Percentiles rank a stretch among this genome's conserved stretches.
Evolutionary conservation across 2,329 filamentous ascomycete species (phyloP).

Genomic region (Penicillium sp.): DNA sequence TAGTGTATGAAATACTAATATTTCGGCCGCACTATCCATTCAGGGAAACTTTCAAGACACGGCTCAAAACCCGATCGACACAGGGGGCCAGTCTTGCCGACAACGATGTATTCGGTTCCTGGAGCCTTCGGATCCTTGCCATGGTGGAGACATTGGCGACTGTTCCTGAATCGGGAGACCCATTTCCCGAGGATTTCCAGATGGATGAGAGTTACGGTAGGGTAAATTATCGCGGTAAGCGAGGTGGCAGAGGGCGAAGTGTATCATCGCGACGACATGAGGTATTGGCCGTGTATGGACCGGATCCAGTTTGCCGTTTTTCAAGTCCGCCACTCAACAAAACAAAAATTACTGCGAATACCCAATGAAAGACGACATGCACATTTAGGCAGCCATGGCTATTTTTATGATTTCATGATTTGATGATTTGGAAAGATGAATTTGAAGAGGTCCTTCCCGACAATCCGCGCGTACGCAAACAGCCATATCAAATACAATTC

Average conservation of each 20-base stretch:
- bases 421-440: background rate
- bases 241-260: background rate
- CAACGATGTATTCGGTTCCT: conserved; percentile 12
- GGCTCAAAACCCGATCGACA: conserved; percentile 17
- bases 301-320: background rate
- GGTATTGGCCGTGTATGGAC: background rate
- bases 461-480: background rate
- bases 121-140: background rate
- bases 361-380: conserved; percentile 6
- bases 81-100: conserved; percentile 16
- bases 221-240: conserved; percentile 1
- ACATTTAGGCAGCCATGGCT: conserved; percentile 17
- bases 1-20: background rate
- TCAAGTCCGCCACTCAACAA: background rate
- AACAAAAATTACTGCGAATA: background rate
- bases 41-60: background rate
- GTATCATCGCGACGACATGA: background rate
- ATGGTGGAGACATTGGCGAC: background rate
- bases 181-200: background rate
- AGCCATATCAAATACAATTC: background rate
- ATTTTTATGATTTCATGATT: background rate
- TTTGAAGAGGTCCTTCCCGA: background rate
- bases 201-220: background rate
- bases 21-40: background rate
- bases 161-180: conserved; percentile 7